Evolutionary conservation across 257 asterid genomes (phyloP).

Genomic region (Perilla frutescens): DNA sequence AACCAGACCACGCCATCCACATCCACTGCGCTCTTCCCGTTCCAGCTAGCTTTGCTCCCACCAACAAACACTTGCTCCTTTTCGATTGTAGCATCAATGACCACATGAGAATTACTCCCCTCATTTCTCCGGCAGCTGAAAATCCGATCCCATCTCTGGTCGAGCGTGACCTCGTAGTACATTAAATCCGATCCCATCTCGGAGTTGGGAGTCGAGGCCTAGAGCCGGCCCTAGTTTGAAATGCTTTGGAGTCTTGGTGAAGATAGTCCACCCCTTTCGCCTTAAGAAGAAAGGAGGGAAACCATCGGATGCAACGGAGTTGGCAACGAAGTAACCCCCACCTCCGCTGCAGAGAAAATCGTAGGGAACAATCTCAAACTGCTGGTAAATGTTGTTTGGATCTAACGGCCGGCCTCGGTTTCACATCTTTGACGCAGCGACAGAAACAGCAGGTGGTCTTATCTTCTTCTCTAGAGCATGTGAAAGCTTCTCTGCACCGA

Average conservation of each 20-base stretch:
- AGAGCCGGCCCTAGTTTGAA: slow-evolving; percentile 39
- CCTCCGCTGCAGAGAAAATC: neutral
- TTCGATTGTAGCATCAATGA: slow-evolving; percentile 43
- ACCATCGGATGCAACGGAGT: slow-evolving; percentile 46
- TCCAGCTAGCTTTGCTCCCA: slow-evolving; percentile 48
- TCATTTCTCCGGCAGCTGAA: slow-evolving; percentile 37
- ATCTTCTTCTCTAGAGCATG: slow-evolving; percentile 70
- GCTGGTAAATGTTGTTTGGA: slow-evolving; percentile 54
- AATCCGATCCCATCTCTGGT: slow-evolving; percentile 62
- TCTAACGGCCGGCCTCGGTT: slow-evolving; percentile 64
- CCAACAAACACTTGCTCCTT: slow-evolving; percentile 40
- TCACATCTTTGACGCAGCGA: slow-evolving; percentile 48
- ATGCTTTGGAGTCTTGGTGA: slow-evolving; percentile 36
- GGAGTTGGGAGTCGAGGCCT: slow-evolving; percentile 47
- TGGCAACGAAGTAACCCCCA: slow-evolving; percentile 35
- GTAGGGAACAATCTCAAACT: slow-evolving; percentile 38
- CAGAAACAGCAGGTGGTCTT: slow-evolving; percentile 55
- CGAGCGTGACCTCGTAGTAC: slow-evolving; percentile 58
- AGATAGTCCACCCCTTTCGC: slow-evolving; percentile 48
- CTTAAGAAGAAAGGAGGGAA: slow-evolving; percentile 52
- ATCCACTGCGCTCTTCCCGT: slow-evolving; percentile 27
- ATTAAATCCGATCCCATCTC: slow-evolving; percentile 46
- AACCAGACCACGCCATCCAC: slow-evolving; percentile 59
- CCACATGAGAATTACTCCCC: slow-evolving; percentile 23
- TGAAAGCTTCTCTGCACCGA: slow-evolving; percentile 56